Evolutionary conservation across 2,329 filamentous ascomycete species (phyloP).

Genomic region (Apiospora aurea): DNA sequence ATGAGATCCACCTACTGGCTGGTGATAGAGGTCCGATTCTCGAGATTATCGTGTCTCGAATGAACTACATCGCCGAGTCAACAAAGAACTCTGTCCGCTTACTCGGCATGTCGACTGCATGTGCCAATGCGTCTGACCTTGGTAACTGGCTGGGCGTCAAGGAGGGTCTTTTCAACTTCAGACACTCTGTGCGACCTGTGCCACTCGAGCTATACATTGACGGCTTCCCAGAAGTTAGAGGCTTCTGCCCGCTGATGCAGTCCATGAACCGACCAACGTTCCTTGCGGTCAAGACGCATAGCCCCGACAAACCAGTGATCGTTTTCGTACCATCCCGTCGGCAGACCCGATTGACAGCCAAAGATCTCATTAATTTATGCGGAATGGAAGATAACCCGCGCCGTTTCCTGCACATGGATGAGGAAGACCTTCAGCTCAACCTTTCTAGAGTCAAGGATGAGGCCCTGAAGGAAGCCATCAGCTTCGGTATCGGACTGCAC

Average conservation of each 20-base stretch:
- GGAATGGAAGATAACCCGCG: slow-evolving; percentile 98
- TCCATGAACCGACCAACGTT: slow-evolving; percentile 99
- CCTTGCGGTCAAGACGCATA: slow-evolving; percentile 94
- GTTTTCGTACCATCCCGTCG: slow-evolving; percentile 96
- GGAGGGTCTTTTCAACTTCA: slow-evolving; percentile 94
- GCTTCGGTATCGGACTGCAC: slow-evolving; percentile 95
- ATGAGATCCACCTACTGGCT: slow-evolving; percentile 97
- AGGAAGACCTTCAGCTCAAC: slow-evolving; percentile 90
- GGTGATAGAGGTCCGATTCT: slow-evolving; percentile 96
- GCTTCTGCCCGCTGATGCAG: slow-evolving; percentile 98
- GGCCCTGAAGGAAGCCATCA: slow-evolving; percentile 89
- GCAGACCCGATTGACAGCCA: slow-evolving; percentile 93
- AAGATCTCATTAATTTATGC: slow-evolving; percentile 95
- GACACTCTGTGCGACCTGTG: slow-evolving; percentile 94
- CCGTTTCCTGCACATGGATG: slow-evolving; percentile 90
- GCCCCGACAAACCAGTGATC: slow-evolving; percentile 95
- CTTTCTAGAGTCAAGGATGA: slow-evolving; percentile 93
- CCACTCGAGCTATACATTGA: slow-evolving; percentile 97
- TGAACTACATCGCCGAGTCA: slow-evolving; percentile 98
- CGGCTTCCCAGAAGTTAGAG: slow-evolving; percentile 92
- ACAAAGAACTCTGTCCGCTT: slow-evolving; percentile 88
- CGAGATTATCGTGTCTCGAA: slow-evolving; percentile 91
- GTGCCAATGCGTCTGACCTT: slow-evolving; percentile 92
- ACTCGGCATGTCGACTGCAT: slow-evolving; percentile 98
- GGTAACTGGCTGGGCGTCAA: slow-evolving; percentile 98